Evolutionary conservation across 2,329 filamentous ascomycete genomes (phyloP), one percentile per base, ranked within the genome.

Genomic region (Plectosphaerella sp.): DNA sequence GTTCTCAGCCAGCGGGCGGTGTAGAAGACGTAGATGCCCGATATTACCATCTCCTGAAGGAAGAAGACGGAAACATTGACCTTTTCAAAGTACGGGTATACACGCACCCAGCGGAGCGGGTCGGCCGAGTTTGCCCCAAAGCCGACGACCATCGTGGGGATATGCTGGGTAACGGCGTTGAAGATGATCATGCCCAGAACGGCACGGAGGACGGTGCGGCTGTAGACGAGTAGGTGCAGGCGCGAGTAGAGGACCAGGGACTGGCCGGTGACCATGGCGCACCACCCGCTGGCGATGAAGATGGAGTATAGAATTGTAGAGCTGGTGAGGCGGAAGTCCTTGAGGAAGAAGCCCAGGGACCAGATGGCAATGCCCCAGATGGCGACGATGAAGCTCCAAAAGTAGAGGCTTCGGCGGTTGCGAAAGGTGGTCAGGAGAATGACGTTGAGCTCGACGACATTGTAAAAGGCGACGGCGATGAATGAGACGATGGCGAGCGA

Each of bases 161-260:
- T 66, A 57, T 84, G 78, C 16, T 82, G 64, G 12, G 82, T 50
- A 36, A 83, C 55, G 16, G 71, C 72, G 58, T 83, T 74, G 52
- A 72, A 58, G 37, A 83, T 72, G 52, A 87, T 85, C 75, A 86
- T 82, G 50, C 61, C 71, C 1, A 83, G 67, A 0, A 82, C 75
- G 12, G 70, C 68, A 6, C 70, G 72, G 4, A 82, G 66, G 11
- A 86, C 72, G 28, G 4, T 12, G 3, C 8, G 28, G 8, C 8
- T 33, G 28, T 33, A 33, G 4, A 33, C 28, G 11, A 33, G 28
- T 1, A 86, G 70, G 61, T 85, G 81, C 1, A 86, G 71, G 11
- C 83, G 74, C 1, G 81, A 85, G 68, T 81, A 86, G 3, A 86
- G 68, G 4, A 86, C 82, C 14, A 84, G 58, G 1, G 77, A 77